Conservation (phyloP, 768 basidiomycete species). For the Calocera cornea region DNA sequence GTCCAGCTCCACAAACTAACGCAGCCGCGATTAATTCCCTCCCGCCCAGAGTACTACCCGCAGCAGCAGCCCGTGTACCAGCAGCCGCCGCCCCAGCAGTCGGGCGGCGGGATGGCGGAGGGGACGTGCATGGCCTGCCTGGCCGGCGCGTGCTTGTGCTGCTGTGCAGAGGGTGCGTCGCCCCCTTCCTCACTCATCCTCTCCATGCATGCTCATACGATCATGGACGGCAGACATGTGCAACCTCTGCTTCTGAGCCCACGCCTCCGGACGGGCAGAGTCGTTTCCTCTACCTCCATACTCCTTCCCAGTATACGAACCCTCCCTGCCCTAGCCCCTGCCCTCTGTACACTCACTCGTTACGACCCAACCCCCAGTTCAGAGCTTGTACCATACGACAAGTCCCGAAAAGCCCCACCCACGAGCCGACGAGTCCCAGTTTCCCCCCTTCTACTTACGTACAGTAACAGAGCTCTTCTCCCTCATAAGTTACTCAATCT, state of each 20-base stretch:
- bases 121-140: constrained; percentile 3
- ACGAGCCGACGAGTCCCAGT: no score
- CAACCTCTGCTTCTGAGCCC: not conserved
- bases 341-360: no score
- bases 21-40: no score
- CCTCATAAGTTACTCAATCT: no score
- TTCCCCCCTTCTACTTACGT: no score
- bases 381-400: no score
- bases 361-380: no score
- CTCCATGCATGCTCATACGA: not conserved
- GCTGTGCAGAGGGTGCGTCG: not conserved
- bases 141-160: not conserved
- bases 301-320: no score
- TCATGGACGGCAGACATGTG: not conserved
- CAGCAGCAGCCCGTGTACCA: not conserved
- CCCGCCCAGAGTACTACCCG: not conserved
- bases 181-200: not conserved
- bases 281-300: no score
- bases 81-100: not conserved
- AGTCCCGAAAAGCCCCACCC: no score
- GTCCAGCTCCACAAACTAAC: not conserved
- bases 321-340: no score
- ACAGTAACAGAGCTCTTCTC: no score
- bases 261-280: not conserved
- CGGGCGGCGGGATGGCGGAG: not conserved